A percentile compares a stretch with the other conserved stretches of the same genome.
Evolutionary conservation across 805 yeast genomes (phyloP).

Genomic region (Metschnikowia henanensis): DNA sequence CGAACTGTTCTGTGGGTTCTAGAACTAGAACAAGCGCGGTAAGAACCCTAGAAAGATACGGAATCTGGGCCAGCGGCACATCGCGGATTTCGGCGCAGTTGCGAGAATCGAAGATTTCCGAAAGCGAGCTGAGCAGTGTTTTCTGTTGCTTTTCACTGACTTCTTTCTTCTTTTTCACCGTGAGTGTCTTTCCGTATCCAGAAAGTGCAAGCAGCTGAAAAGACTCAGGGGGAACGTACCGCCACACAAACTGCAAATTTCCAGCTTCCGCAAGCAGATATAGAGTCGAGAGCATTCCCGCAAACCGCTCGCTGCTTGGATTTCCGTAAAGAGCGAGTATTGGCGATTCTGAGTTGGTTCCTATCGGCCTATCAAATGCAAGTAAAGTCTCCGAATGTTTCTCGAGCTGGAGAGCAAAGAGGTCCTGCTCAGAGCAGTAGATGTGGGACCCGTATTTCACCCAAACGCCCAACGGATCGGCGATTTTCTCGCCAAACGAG

Average conservation of each 20-base stretch:
- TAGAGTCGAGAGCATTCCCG: constrained; percentile 57
- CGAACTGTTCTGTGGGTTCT: background rate
- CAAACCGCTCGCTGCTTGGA: constrained; percentile 48
- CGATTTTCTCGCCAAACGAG: constrained; percentile 32
- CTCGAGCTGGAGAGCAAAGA: constrained; percentile 71
- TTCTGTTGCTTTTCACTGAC: no score
- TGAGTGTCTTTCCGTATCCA: constrained; percentile 59
- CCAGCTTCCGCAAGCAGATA: constrained; percentile 60
- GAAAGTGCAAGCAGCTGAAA: constrained; percentile 22
- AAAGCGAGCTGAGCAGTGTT: no score
- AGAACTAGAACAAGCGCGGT: constrained; percentile 11
- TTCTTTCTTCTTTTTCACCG: no score
- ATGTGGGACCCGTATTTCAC: constrained; percentile 49
- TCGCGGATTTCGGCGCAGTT: constrained; percentile 4
- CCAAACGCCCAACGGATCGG: constrained; percentile 41
- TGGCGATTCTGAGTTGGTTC: constrained; percentile 48
- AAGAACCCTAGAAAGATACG: constrained; percentile 9
- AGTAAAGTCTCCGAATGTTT: constrained; percentile 19
- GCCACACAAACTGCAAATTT: constrained; percentile 71
- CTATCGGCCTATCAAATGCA: constrained; percentile 67
- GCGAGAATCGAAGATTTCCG: background rate
- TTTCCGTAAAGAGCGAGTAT: constrained; percentile 69
- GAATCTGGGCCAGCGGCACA: constrained; percentile 3
- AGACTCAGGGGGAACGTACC: constrained; percentile 55
- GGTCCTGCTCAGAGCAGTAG: constrained; percentile 68